Evolutionary conservation across 495 filamentous ascomycete genomes (phyloP).

Genomic region (Penicillium canescens): DNA sequence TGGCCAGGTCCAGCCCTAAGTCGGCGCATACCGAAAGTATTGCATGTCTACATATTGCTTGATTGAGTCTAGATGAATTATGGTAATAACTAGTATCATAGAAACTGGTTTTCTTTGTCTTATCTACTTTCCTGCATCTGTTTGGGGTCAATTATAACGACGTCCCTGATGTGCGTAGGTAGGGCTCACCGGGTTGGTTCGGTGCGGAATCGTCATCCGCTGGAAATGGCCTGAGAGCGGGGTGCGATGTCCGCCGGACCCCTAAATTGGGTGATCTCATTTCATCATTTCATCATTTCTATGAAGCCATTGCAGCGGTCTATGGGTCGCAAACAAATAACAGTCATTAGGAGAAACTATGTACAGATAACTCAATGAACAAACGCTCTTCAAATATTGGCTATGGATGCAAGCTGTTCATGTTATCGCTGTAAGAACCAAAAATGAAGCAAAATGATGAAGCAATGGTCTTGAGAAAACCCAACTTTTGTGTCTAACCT

Average conservation of each 20-base stretch:
- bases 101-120: too few species aligned
- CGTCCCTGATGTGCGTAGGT: too few species aligned
- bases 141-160: too few species aligned
- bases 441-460: neutral
- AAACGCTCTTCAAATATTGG: neutral
- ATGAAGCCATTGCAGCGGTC: neutral
- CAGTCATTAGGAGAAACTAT: slow-evolving; percentile 7
- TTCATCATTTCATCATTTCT: neutral
- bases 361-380: neutral
- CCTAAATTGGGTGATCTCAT: neutral
- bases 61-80: neutral
- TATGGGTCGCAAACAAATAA: neutral
- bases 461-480: neutral
- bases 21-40: neutral
- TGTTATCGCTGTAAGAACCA: neutral
- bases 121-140: too few species aligned
- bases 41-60: neutral
- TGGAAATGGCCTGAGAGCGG: neutral
- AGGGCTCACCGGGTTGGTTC: too few species aligned
- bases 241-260: neutral
- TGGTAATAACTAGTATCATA: neutral
- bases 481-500: slow-evolving; percentile 1
- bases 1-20: neutral
- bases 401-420: neutral
- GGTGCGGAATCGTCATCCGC: slow-evolving; percentile 2